Percentiles rank a stretch among this genome's conserved stretches.
These are phyloP conservation scores for Mortierella sp. DNA, from an alignment of 371 early-diverging fungal species.

Conservation along the genomic window DNA sequence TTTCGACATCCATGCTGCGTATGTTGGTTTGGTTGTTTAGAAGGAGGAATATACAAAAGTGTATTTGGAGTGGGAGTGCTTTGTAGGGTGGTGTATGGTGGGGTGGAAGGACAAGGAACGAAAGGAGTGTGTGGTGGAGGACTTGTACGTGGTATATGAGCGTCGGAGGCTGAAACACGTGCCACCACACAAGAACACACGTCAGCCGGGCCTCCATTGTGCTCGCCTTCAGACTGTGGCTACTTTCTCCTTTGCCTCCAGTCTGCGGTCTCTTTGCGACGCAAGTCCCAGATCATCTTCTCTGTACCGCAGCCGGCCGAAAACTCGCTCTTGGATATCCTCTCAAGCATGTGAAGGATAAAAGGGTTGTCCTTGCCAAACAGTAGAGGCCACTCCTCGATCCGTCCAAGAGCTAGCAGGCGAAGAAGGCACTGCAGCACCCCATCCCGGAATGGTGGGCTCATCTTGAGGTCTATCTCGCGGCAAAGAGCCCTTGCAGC, in stretches of 20 bases:
- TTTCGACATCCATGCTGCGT: conserved; percentile 52
- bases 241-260: conserved; percentile 10
- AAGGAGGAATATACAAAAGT: neutral
- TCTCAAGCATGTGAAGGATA: conserved; percentile 31
- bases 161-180: too few species aligned
- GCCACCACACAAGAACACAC: too few species aligned
- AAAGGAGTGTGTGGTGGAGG: conserved; percentile 2
- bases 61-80: neutral
- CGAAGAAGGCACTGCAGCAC: conserved; percentile 34
- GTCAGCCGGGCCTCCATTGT: too few species aligned
- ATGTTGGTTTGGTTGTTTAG: conserved; percentile 5
- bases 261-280: conserved; percentile 9
- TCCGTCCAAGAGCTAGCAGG: conserved; percentile 21
- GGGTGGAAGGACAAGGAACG: neutral
- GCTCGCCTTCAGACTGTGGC: too few species aligned
- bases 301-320: conserved; percentile 20
- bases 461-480: conserved; percentile 21
- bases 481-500: conserved; percentile 22
- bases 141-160: too few species aligned
- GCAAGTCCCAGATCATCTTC: conserved; percentile 28
- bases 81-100: too few species aligned
- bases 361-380: conserved; percentile 40
- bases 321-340: conserved; percentile 17
- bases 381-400: conserved; percentile 40
- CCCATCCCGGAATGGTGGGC: conserved; percentile 28